These are phyloP conservation scores for Yarrowia bubula DNA, from an alignment of 805 yeast species.

Conservation along the genomic window DNA sequence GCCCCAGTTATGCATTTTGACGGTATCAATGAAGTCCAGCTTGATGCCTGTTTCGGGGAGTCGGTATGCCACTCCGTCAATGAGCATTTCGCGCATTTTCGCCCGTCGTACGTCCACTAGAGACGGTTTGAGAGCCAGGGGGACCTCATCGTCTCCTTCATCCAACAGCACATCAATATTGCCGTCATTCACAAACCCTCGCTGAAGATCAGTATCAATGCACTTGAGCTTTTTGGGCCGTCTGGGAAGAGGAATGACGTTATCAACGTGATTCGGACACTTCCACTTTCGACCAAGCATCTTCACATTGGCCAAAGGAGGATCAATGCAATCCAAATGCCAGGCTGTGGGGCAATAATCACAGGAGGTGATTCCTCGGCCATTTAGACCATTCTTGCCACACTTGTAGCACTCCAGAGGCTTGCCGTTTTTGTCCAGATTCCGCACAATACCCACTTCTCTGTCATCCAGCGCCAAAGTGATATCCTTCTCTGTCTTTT, in stretches of 20 bases:
- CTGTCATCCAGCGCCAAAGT: slow-evolving; percentile 29
- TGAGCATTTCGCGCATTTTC: slow-evolving; percentile 26
- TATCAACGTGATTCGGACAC: slow-evolving; percentile 81
- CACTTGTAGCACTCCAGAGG: slow-evolving; percentile 76
- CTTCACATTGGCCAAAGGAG: slow-evolving; percentile 71
- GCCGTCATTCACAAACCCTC: slow-evolving; percentile 56
- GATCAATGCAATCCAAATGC: slow-evolving; percentile 85
- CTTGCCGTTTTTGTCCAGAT: slow-evolving; percentile 65
- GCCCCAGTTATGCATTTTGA: slow-evolving; percentile 40
- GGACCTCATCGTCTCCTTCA: slow-evolving; percentile 43
- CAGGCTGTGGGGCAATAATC: slow-evolving; percentile 80
- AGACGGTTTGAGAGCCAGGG: neutral
- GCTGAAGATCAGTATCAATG: slow-evolving; percentile 53
- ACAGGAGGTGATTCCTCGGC: slow-evolving; percentile 63
- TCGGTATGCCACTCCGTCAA: slow-evolving; percentile 54
- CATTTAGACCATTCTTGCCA: slow-evolving; percentile 61
- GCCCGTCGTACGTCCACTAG: slow-evolving; percentile 14
- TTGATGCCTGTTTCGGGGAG: slow-evolving; percentile 67
- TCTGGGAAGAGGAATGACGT: slow-evolving; percentile 28
- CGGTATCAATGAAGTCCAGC: slow-evolving; percentile 63
- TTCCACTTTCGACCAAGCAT: slow-evolving; percentile 80
- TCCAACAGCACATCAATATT: slow-evolving; percentile 51
- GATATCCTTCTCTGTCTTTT: slow-evolving; percentile 45
- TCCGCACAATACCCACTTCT: slow-evolving; percentile 34
- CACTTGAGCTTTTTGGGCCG: slow-evolving; percentile 50